Evolutionary conservation across 768 basidiomycete species (phyloP), one percentile per base, ranked within the genome.

Genomic region (Xerocomus spinulosus): DNA sequence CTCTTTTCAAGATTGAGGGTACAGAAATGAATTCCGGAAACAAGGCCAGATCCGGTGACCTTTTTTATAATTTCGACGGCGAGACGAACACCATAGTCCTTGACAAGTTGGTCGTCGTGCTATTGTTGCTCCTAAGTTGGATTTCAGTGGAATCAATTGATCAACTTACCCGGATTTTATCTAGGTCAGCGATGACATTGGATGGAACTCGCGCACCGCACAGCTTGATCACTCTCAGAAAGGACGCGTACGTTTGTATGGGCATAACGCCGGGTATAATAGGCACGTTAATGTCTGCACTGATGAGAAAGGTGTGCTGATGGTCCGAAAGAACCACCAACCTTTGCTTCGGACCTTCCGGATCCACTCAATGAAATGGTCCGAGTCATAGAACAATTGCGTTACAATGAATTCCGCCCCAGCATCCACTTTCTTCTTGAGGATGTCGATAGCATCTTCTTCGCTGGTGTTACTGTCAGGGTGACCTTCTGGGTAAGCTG

Each of bases 1-100:
- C 92, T 95, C 73, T 92, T 95, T 65, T 99, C 96, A 9, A 99
- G 80, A 68, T 99, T 99, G 50, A 99, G 76, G 1, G 96, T 99
- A 64, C 92, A 98, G 59, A 99, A 85, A 66, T 98, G 93, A 37
- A 98, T 78, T 1, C 92, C 93, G 8, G 73, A 68, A 30, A 91
- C 71, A 18, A 73, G 73, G 13, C 81, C 81, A 50, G 78, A 75
- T 18, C 53, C 64, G 13, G 75, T 81, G 25, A 86, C 70, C 38
- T 69, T 77, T 51, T 63, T 67, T 56, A 97, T 85, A 77, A 90
- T 95, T 23, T 81, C 72, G 10, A 88, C 83, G 1, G 93, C 89
- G 4, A 98, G 76, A 20, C 76, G 70, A 25, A 98, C 82, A n/a
- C 96, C 96, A 57, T 88, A 98, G 42, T 92, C 86, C 64, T 99